Conservation (phyloP, 2,329 filamentous ascomycete species). For the Geoglossum cookeanum region DNA sequence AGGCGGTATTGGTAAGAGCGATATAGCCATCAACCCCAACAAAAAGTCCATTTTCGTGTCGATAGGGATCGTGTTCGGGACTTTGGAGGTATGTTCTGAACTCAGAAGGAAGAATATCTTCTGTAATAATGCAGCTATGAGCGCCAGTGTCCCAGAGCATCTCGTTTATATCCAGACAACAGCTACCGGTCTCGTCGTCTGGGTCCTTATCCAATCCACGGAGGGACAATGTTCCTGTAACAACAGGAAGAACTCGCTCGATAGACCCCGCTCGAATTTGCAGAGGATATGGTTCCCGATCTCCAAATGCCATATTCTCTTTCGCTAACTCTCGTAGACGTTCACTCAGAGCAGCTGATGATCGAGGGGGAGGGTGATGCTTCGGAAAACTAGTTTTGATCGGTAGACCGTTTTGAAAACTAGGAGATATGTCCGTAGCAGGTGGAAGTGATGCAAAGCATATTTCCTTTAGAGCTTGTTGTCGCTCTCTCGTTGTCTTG, state of each 20-base stretch:
- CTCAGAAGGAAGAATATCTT: not conserved
- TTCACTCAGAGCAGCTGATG: not conserved
- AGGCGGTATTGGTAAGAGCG: not conserved
- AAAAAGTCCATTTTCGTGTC: not conserved
- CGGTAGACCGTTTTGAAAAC: not conserved
- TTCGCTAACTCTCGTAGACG: not conserved
- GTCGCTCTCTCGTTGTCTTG: not conserved
- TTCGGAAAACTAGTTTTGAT: not conserved
- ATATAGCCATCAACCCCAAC: not conserved
- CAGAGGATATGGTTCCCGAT: not conserved
- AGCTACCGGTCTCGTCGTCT: not conserved
- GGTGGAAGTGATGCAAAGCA: not conserved
- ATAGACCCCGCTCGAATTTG: not conserved
- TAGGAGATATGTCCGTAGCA: not conserved
- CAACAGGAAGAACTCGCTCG: not conserved
- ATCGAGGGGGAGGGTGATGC: not conserved
- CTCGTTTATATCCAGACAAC: not conserved
- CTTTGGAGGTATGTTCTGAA: constrained; percentile 1
- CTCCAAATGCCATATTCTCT: not conserved
- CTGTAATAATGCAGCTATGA: not conserved
- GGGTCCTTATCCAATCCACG: constrained; percentile 1
- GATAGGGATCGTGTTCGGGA: not conserved
- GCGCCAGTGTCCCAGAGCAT: not conserved
- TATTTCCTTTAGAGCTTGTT: not conserved
- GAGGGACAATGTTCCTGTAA: not conserved